Evolutionary conservation across 305 asterid species (phyloP), one percentile per base, ranked within the genome.

Genomic region (Lippia alba): DNA sequence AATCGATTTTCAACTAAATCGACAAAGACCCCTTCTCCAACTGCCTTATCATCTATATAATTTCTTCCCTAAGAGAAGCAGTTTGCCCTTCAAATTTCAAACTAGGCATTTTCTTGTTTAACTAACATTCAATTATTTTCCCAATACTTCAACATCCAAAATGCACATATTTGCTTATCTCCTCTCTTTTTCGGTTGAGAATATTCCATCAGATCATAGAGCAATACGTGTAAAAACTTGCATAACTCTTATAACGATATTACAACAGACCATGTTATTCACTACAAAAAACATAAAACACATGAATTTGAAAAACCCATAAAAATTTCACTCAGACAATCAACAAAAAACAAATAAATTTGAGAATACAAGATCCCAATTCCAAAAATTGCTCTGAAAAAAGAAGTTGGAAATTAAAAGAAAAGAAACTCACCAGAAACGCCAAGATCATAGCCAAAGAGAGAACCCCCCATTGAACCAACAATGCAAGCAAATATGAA

Each of bases 361-460:
- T 5, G 36, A 3, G 15, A 55, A 3, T 55, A 55, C 15, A 55
- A 20, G 60, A 19, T 55, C 60, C 12, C 36, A 33, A 55, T 8
- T 55, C 36, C 30, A 19, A 7, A 3, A 55, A 20, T 55, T 19
- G 57, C 17, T 55, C 24, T 5, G 12, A 58, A 58, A 33, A 41
- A 14, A 57, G 12, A 41, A 14, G 30, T 14, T n/a, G n/a, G n/a
- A 1, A 32, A 20, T n/a, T n/a, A 24, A 10, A 24, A 17, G 15
- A 15, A 40, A 12, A 24, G 17, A 44, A n/a, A 73, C 85, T 61
- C n/a, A 88, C 97, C 97, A 15, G 97, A 91, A 60, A 91, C 92
- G 53, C 97, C 97, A 61, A 91, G 90, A 80, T 91, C 97, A 75
- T 91, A 91, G 56, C 97, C 97, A 61, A 91, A 91, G 24, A 91